These are phyloP conservation scores for Rugonectria rugulosa DNA, from an alignment of 2,329 filamentous ascomycete genomes.

Conservation along the genomic window DNA sequence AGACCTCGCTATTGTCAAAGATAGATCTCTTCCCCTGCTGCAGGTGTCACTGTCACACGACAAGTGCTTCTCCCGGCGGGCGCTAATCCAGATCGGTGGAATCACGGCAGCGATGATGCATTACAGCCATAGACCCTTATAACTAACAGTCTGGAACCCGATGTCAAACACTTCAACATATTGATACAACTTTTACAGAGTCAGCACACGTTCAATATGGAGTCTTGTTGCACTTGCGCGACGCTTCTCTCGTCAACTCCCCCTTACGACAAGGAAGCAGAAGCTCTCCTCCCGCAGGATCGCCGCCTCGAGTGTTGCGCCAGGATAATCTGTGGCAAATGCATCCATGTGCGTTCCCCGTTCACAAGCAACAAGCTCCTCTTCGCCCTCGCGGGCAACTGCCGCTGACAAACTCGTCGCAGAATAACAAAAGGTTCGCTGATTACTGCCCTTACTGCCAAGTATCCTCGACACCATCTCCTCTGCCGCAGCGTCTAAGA, in stretches of 20 bases:
- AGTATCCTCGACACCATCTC: slow-evolving; percentile 66
- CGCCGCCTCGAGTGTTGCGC: slow-evolving; percentile 73
- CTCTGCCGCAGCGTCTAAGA: slow-evolving; percentile 67
- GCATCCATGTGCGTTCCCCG: slow-evolving; percentile 63
- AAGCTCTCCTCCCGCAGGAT: slow-evolving; percentile 61
- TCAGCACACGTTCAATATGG: too few relatives aligned
- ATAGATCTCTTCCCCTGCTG: too few relatives aligned
- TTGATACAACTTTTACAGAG: too few relatives aligned
- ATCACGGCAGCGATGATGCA: slow-evolving; percentile 3
- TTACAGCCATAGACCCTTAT: neutral
- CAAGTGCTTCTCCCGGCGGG: too few relatives aligned
- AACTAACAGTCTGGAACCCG: too few relatives aligned
- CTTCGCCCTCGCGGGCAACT: slow-evolving; percentile 4
- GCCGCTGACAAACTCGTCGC: neutral
- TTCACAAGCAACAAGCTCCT: neutral
- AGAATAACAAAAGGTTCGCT: slow-evolving; percentile 73
- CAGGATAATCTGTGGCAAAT: slow-evolving; percentile 74
- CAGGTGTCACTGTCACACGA: too few relatives aligned
- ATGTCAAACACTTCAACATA: too few relatives aligned
- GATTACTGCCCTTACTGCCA: slow-evolving; percentile 79
- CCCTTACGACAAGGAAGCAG: slow-evolving; percentile 63
- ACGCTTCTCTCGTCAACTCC: slow-evolving; percentile 63
- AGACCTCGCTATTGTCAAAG: too few relatives aligned
- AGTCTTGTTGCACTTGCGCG: slow-evolving; percentile 75
- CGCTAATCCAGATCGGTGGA: neutral